These are phyloP conservation scores for Pontederia paniculata DNA, from an alignment of 176 grass and related monocot species.

Conservation along the genomic window DNA sequence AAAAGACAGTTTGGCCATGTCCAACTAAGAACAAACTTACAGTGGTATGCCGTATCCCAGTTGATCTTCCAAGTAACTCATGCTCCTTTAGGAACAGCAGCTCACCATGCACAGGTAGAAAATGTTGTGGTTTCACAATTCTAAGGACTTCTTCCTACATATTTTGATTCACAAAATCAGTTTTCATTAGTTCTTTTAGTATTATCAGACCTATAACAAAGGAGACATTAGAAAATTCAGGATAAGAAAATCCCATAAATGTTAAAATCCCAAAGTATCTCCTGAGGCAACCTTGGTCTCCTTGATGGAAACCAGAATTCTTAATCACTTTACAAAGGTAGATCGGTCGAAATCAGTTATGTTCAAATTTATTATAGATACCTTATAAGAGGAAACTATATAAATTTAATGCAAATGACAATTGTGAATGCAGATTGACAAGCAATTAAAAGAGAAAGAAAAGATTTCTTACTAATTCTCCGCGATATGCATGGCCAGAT, in stretches of 20 bases:
- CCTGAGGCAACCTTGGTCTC: no score
- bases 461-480: constrained; percentile 57
- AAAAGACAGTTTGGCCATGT: neutral
- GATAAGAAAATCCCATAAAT: no score
- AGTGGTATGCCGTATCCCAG: constrained; percentile 89
- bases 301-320: no score
- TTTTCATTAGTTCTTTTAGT: no score
- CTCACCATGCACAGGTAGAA: constrained; percentile 96
- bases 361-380: no score
- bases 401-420: neutral
- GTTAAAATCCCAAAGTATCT: no score
- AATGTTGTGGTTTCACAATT: constrained; percentile 98
- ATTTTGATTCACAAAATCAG: constrained; percentile 19
- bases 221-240: no score
- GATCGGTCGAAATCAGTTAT: no score
- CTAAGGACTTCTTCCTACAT: constrained; percentile 91
- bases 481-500: constrained; percentile 83
- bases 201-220: no score
- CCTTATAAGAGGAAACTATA: no score
- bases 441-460: neutral
- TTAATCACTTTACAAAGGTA: no score
- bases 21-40: constrained; percentile 40
- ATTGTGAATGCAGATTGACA: constrained; percentile 9
- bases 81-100: constrained; percentile 96
- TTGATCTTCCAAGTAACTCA: constrained; percentile 90